Evolutionary conservation across 108 stramenopile species (phyloP), one percentile per base, ranked within the genome.

Genomic region (Stephanodiscus minutulus): DNA sequence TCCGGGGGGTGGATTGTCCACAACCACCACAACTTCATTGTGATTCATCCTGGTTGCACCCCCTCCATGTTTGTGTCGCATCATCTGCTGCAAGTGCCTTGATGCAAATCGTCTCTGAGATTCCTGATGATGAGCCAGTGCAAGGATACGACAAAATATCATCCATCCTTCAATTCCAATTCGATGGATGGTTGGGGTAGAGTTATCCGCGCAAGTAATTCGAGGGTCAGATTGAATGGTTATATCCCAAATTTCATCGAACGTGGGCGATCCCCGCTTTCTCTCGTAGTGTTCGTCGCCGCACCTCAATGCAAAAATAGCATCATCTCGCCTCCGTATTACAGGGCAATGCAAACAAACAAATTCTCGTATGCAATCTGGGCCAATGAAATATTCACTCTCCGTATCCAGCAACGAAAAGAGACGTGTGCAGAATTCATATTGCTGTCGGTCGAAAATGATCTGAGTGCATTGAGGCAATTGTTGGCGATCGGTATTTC

Each of bases 151-250:
- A 67, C 86, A 87, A 82, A 95, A 89, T 6, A 95, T 68, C 82
- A 95, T 85, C 89, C 88, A 95, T 21, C 87, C 88, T 64, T 95
- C 93, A 4, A 95, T 76, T 46, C 91, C 91, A 53, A 95, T 44
- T 61, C 84, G 76, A 44, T 61, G 35, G 46, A 1, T 48, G 33
- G 29, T 8, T 44, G 12, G 25, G 22, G 29, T 20, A 47, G 36
- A 37, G 17, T 41, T 35, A 70, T 73, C 43, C n/a, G n/a, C 29
- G 39, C 17, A 21, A 50, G 54, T 44, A 56, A 39, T 36, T 33
- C 44, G 58, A 27, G 58, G 66, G 68, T 88, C 85, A 33, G 87
- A 92, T 11, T 46, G 41, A 31, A 83, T 50, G 13, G 89, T 85
- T 7, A 77, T 63, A 27, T 68, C 66, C 93, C 93, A 95, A 63